Conservation (phyloP, 306 rosid genomes). For the Datisca glomerata region DNA sequence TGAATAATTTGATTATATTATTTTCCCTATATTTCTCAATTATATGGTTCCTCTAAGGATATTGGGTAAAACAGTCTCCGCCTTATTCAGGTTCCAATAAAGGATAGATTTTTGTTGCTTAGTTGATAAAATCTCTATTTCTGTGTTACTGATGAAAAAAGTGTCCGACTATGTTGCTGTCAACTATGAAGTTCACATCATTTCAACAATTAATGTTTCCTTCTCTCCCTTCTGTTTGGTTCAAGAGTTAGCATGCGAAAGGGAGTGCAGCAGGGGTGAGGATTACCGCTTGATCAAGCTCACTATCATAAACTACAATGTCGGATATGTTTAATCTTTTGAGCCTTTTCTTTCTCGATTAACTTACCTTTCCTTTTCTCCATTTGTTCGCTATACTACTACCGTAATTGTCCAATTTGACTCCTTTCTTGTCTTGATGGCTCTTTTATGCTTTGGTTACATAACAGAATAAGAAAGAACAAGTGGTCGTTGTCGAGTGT, state of each 20-base stretch:
- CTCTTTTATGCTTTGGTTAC: neutral
- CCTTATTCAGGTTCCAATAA: too few species aligned
- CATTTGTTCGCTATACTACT: too few species aligned
- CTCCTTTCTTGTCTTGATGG: constrained; percentile 4
- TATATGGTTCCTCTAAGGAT: too few species aligned
- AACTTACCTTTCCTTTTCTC: neutral
- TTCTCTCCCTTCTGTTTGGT: constrained; percentile 9
- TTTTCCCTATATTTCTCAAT: too few species aligned
- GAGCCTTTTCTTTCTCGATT: neutral
- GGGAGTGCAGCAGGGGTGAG: constrained; percentile 98
- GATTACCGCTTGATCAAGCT: constrained; percentile 92
- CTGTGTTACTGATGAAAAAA: too few species aligned
- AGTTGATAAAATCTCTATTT: too few species aligned
- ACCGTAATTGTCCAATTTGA: constrained; percentile 5
- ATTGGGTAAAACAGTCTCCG: too few species aligned
- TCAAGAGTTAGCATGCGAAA: constrained; percentile 79
- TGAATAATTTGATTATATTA: too few species aligned
- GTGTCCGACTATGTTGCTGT: too few species aligned
- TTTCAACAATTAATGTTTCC: neutral
- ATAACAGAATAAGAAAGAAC: constrained; percentile 62
- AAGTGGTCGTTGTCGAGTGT: constrained; percentile 54
- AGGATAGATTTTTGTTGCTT: too few species aligned
- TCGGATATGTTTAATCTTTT: constrained; percentile 15
- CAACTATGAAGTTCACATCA: too few species aligned
- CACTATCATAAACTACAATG: constrained; percentile 72